Percentiles rank a stretch among this genome's conserved stretches.
Conservation (phyloP, 495 filamentous ascomycete genomes). For the Neurospora sp. region DNA sequence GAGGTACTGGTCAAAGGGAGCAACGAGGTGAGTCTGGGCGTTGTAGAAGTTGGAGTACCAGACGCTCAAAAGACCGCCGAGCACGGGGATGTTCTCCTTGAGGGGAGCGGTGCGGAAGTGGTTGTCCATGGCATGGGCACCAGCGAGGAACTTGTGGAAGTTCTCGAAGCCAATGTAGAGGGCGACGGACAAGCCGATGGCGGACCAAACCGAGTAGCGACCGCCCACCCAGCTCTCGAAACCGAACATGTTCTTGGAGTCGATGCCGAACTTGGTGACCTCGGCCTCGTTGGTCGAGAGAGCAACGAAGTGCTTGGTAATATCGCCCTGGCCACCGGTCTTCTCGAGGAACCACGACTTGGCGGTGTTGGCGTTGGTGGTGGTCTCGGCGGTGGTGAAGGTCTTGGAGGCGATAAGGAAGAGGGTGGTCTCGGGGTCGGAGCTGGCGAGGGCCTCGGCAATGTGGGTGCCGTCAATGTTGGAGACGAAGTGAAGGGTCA, state of each 20-base stretch:
- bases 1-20: constrained; percentile 98
- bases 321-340: constrained; percentile 64
- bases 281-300: constrained; percentile 92
- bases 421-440: constrained; percentile 91
- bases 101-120: constrained; percentile 89
- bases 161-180: constrained; percentile 95
- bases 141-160: constrained; percentile 92
- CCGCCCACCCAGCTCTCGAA: constrained; percentile 98
- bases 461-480: constrained; percentile 99
- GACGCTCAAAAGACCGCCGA: constrained; percentile 88
- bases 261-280: constrained; percentile 97
- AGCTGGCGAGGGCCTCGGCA: constrained; percentile 79
- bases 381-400: constrained; percentile 96
- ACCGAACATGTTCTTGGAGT: constrained; percentile 97
- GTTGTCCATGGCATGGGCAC: constrained; percentile 95
- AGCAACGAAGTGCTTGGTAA: constrained; percentile 98
- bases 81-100: constrained; percentile 86
- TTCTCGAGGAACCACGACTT: constrained; percentile 92
- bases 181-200: constrained; percentile 88
- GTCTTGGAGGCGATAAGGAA: constrained; percentile 99
- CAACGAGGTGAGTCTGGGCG: constrained; percentile 92
- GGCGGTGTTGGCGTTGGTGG: constrained; percentile 90
- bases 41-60: constrained; percentile 99
- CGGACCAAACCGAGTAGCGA: constrained; percentile 96
- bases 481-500: constrained; percentile 94